Evolutionary conservation across 2,329 filamentous ascomycete genomes (phyloP), one percentile per base, ranked within the genome.

Genomic region (Lachnellula subtilissima): DNA sequence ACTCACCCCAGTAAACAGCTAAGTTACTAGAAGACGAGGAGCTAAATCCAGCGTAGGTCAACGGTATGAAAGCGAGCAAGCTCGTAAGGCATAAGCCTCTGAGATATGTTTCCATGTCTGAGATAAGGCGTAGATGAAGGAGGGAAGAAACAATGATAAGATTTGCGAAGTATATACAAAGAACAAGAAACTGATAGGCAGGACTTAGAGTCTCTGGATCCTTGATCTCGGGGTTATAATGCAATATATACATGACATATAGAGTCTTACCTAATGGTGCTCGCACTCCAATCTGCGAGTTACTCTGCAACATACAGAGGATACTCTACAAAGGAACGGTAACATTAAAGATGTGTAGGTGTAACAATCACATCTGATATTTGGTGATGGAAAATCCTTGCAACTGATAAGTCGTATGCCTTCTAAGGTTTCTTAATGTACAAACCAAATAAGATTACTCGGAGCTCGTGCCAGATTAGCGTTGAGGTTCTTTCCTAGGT

Each of bases 1-100:
- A 32, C 70, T 64, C 70, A 74, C 84, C 86, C 85, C 85, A 89
- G 69, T 89, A 89, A 1, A 87, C 75, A 25, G 80, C 84, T 53
- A 88, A 67, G 63, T 87, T 88, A 50, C 69, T 74, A 2, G 67
- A 64, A 1, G 76, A 75, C n/a, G 65, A 66, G 4, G 78, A 58
- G 58, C 77, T 71, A 62, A 82, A 70, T 23, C 69, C 71, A 15
- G 74, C 75, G 61, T 70, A 64, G 11, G 65, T 70, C 52, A 64
- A 63, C 37, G 69, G 62, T 36, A 74, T 43, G 46, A 63, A 64
- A 42, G 69, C 67, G 35, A 71, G 48, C 54, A 71, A 61, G 40
- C 67, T 61, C 3, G 66, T 59, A 56, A 47, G 64, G 56, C 36
- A 72, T 36, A 52, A 53, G 11, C 68, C 40, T 9, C 55, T 62